Base-by-base conservation (phyloP, 192 early-diverging fungal genomes). In the Backusella sp. region DNA sequence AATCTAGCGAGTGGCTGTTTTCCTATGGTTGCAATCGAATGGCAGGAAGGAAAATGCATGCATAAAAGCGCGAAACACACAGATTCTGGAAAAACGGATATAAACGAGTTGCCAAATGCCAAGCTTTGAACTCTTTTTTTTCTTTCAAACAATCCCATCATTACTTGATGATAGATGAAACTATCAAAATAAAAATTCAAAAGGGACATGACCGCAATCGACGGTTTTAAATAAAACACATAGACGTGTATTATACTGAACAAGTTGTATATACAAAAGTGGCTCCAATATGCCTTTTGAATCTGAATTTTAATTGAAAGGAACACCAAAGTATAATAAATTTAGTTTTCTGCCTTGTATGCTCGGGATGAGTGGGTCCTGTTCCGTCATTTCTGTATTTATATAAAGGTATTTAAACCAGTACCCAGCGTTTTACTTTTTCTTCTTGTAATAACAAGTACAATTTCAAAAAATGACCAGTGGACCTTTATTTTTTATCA, bases 401-500 rank as follows among this genome's bases (percentile, higher is more conserved):
- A 59, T 59, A 59, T 59, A 19, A 59, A 9, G 7, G 23, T 26
- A 59, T 8, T 23, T 59, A 59, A 59, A 59, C 3, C 17, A 26
- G 53, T 23, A 59, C 3, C 8, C 9, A 23, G n/a, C 53, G 2
- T 59, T 59, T 12, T 59, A 3, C 0, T 59, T 59, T 26, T 9
- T 26, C 11, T 26, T 59, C 32, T 32, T 32, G 32, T 32, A 32
- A 7, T 59, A 21, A 56, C 8, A 56, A 8, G 4, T 23, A 59
- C 11, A 59, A 12, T 23, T 3, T 59, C 53, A 26, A 59, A 59
- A 52, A 52, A 73, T 73, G 56, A 42, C 56, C 2, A 26, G 21
- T 26, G 56, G 56, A 42, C 72, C 59, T 34, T 62, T 65, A 36
- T 73, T 65, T 26, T 66, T 65, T 15, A 73, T 66, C 72, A 73